Conservation (phyloP, 345 rosid genomes). For the Dipteronia sinensis region DNA sequence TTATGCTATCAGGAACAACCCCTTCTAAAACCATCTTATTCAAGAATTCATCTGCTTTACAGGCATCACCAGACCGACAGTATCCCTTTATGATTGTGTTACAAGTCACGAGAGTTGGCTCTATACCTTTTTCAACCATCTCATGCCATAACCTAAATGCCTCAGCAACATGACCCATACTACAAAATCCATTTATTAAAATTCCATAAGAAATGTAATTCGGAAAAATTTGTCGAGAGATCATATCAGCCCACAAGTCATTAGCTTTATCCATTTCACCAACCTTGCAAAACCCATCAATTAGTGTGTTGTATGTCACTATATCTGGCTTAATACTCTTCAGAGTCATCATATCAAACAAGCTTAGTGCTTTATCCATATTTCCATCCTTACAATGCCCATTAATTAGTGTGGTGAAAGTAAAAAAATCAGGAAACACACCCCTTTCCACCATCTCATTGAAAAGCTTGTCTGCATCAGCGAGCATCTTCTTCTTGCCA, state of each 20-base stretch:
- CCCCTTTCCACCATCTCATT: slow-evolving; percentile 67
- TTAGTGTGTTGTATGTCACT: slow-evolving; percentile 74
- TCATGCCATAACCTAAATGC: slow-evolving; percentile 79
- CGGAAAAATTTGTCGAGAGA: slow-evolving; percentile 46
- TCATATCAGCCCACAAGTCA: slow-evolving; percentile 64
- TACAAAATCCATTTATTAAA: slow-evolving; percentile 69
- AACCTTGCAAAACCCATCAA: slow-evolving; percentile 78
- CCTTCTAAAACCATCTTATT: slow-evolving; percentile 61
- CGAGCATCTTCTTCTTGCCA: slow-evolving; percentile 67
- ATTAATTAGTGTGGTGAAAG: slow-evolving; percentile 71
- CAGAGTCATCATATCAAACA: slow-evolving; percentile 57
- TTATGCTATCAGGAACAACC: slow-evolving; percentile 57
- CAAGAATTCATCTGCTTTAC: slow-evolving; percentile 62
- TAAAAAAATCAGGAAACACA: slow-evolving; percentile 66
- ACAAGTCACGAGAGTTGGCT: slow-evolving; percentile 62
- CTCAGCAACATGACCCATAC: slow-evolving; percentile 49
- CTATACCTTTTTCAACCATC: slow-evolving; percentile 58
- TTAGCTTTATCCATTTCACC: slow-evolving; percentile 67
- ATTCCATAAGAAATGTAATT: slow-evolving; percentile 68
- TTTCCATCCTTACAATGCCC: slow-evolving; percentile 84
- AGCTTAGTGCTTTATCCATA: slow-evolving; percentile 52
- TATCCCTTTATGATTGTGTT: slow-evolving; percentile 75
- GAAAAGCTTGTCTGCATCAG: slow-evolving; percentile 65
- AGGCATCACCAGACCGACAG: slow-evolving; percentile 65
- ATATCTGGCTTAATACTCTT: slow-evolving; percentile 66